Conservation (phyloP, 495 filamentous ascomycete species). For the Endocarpon pusillum region DNA sequence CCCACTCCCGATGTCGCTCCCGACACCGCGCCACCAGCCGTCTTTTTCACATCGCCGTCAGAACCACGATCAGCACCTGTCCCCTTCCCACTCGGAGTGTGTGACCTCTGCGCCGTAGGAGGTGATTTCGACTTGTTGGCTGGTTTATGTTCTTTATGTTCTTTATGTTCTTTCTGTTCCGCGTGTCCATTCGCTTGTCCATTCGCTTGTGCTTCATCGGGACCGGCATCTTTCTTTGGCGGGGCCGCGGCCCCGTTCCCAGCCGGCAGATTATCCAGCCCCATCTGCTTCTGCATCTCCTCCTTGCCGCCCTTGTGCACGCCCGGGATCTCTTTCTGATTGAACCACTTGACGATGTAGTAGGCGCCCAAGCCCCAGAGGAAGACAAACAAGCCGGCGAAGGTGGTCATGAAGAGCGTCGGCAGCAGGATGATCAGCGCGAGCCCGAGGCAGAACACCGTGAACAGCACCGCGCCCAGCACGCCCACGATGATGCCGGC, state of each 20-base stretch:
- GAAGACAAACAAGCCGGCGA: conserved; percentile 41
- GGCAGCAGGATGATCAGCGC: conserved; percentile 48
- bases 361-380: conserved; percentile 41
- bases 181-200: not conserved
- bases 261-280: not conserved
- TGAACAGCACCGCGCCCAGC: conserved; percentile 35
- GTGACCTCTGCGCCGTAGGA: not conserved
- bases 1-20: no score
- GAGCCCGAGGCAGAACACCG: conserved; percentile 41
- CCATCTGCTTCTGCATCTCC: not conserved
- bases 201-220: not conserved
- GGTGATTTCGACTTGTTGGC: not conserved
- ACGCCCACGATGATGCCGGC: conserved; percentile 31
- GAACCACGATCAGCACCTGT: no score
- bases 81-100: no score
- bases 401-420: conserved; percentile 39
- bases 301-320: not conserved
- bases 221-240: not conserved
- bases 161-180: not conserved
- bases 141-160: not conserved
- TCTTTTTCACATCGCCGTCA: no score
- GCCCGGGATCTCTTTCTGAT: conserved; percentile 1
- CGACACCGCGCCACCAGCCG: no score
- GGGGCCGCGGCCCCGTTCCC: not conserved
- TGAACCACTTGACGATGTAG: conserved; percentile 32